phyloP scores from a whole-genome alignment of 164 flowering plant species.

The Tinospora cordifolia region DNA sequence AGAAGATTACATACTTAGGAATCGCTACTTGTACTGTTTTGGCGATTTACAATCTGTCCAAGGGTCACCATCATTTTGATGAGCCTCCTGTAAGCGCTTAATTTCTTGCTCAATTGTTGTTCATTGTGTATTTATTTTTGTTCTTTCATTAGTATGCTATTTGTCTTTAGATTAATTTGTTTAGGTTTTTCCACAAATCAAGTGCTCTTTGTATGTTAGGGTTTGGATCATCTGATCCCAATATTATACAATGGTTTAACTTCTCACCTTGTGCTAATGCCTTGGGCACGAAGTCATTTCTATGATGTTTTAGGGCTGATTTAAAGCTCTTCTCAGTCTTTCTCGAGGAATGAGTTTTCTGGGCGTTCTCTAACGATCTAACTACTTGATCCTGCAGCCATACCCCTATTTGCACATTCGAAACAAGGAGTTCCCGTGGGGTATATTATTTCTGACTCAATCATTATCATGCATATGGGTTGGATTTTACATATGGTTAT shows the following conservation, averaged over 20 bases:
- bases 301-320: neutral
- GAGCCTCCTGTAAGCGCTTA: slow-evolving; percentile 64
- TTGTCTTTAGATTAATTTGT: too few species aligned
- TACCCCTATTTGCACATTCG: slow-evolving; percentile 83
- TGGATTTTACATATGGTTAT: neutral
- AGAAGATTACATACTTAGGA: slow-evolving; percentile 75
- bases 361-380: neutral
- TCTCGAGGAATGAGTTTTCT: neutral
- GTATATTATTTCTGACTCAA: slow-evolving; percentile 32
- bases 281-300: neutral
- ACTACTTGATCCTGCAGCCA: slow-evolving; percentile 38
- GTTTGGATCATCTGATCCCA: neutral
- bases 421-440: slow-evolving; percentile 99
- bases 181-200: too few species aligned
- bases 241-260: too few species aligned
- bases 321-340: neutral
- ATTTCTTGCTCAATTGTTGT: neutral
- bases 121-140: neutral
- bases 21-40: slow-evolving; percentile 48
- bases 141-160: too few species aligned
- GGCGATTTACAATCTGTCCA: slow-evolving; percentile 49
- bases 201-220: neutral
- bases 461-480: neutral
- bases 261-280: neutral
- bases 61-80: slow-evolving; percentile 71